Evolutionary conservation across 805 yeast genomes (phyloP), one percentile per base, ranked within the genome.

Genomic region (Wickerhamomyces alni): DNA sequence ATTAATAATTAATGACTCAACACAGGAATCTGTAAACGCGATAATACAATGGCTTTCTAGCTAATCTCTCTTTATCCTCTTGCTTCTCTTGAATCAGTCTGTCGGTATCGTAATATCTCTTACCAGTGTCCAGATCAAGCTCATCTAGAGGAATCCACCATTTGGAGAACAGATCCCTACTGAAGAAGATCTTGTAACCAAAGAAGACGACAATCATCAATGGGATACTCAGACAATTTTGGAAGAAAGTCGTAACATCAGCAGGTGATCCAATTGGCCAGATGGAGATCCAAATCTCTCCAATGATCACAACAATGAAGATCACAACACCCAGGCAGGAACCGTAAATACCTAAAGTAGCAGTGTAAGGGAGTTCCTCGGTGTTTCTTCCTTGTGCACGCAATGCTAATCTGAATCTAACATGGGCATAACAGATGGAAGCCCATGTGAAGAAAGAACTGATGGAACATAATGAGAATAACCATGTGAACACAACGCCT

Each of bases 221-320:
- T 16, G 70, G 68, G 29, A 67, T 59, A 30, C 71, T 65, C 41
- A 73, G 60, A 60, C 76, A 31, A 13, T 31, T 31, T 50, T 72
- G 61, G 64, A 75, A 72, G 56, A 74, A 74, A 2, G 51, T 52
- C 31, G 48, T 51, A 6, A 65, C 69, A 39, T 45, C 41, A 43
- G 61, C 68, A 13, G 61, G 29, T 2, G 33, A 44, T 5, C 75
- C 74, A 33, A 75, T 52, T 37, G 89, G 89, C 66, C 65, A 80
- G 30, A 80, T 63, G 3, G 87, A 84, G 41, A 77, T 68, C 83
- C 87, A 83, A 65, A 83, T 79, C 58, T 81, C 85, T 30, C 84
- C 80, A 38, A 73, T 66, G 36, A 84, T 63, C 42, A 82, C 72
- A 39, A 78, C 60, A 31, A 66, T 37, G 57, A 76, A 78, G 41